Conservation (phyloP, 176 grass and related monocot genomes). For the Eragrostis curvula region DNA sequence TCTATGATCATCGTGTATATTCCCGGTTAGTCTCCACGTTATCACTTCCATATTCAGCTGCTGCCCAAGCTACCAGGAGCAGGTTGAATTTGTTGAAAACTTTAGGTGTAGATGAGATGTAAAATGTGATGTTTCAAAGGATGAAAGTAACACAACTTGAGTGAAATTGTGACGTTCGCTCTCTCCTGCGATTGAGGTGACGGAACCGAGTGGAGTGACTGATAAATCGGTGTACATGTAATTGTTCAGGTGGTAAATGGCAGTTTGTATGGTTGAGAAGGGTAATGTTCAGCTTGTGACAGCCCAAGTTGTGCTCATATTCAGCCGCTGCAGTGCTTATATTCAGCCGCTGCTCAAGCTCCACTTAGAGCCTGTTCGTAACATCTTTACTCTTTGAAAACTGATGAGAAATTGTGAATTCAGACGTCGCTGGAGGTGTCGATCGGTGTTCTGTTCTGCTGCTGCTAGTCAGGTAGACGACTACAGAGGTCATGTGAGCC, state of each 20-base stretch:
- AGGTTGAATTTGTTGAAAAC: neutral
- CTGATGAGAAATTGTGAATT: neutral
- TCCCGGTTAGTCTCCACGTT: neutral
- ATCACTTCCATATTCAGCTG: neutral
- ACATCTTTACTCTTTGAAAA: too few relatives aligned
- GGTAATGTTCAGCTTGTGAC: neutral
- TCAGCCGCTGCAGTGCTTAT: too few relatives aligned
- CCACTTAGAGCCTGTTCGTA: too few relatives aligned
- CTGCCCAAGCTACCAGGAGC: neutral
- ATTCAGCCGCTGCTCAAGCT: too few relatives aligned
- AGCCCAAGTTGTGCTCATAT: neutral
- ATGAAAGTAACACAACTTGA: slow-evolving; percentile 24
- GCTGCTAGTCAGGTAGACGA: neutral
- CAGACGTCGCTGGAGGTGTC: neutral
- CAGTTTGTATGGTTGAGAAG: neutral
- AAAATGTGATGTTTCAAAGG: slow-evolving; percentile 18
- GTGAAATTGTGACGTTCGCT: neutral
- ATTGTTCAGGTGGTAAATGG: neutral
- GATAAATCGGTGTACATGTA: neutral
- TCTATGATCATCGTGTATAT: neutral
- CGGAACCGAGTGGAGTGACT: neutral
- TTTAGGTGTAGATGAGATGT: slow-evolving; percentile 26
- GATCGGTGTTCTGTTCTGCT: neutral
- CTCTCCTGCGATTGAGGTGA: neutral
- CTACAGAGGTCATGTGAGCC: slow-evolving; percentile 9